These are phyloP conservation scores for Leishmania gerbilli DNA, from an alignment of 208 protist species.

Conservation along the genomic window DNA sequence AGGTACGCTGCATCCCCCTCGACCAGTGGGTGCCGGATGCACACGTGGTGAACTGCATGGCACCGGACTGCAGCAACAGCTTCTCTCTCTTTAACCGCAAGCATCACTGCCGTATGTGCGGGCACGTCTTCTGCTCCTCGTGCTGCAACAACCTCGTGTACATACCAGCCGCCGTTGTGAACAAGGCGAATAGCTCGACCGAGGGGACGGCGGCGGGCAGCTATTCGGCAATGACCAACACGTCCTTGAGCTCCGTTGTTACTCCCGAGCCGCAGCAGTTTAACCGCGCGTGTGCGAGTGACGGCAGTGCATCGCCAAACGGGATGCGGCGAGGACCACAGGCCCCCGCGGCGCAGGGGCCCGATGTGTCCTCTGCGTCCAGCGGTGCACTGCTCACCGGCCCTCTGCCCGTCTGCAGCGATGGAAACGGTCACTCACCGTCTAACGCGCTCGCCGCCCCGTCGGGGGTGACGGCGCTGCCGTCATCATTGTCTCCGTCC, in stretches of 20 bases:
- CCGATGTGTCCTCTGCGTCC: not conserved
- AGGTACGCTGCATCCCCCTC: constrained; percentile 59
- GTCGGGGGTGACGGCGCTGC: not conserved
- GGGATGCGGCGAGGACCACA: not conserved
- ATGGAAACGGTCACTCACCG: not conserved
- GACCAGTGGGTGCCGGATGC: constrained; percentile 76
- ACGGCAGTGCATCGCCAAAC: not conserved
- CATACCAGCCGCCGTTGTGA: constrained; percentile 7
- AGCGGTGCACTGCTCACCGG: not conserved
- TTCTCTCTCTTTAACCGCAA: constrained; percentile 86
- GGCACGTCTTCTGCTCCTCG: constrained; percentile 73
- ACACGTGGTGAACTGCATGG: constrained; percentile 83
- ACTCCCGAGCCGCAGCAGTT: constrained; percentile 1
- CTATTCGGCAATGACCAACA: not conserved
- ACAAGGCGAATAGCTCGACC: not conserved
- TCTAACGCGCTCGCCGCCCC: not conserved
- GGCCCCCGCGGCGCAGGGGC: too few species aligned
- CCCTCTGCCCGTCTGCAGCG: not conserved
- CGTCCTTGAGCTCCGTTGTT: not conserved
- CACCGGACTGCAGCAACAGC: constrained; percentile 68
- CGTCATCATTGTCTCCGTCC: not conserved
- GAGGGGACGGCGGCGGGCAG: not conserved
- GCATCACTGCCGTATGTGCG: constrained; percentile 82
- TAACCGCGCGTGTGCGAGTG: not conserved
- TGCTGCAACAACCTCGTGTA: constrained; percentile 57